phyloP scores from a whole-genome alignment of 148 eudicot genomes.

The Silene latifolia region DNA sequence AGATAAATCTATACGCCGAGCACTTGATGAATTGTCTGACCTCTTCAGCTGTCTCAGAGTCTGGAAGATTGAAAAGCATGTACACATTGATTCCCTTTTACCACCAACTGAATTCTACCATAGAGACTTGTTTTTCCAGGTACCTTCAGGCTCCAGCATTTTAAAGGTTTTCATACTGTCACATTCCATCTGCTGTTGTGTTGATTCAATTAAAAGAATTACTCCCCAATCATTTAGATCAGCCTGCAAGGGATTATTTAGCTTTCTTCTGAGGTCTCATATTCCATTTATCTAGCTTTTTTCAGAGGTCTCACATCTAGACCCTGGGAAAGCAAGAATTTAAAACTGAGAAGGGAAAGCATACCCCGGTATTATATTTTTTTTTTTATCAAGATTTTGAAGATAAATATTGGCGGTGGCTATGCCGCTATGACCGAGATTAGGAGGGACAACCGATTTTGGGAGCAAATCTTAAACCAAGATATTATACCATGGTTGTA shows the following conservation, averaged over 20 bases:
- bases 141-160: conserved; percentile 18
- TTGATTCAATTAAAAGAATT: neutral
- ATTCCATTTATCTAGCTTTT: neutral
- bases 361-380: neutral
- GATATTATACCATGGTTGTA: neutral
- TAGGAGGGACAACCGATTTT: neutral
- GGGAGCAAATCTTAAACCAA: neutral
- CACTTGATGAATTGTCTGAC: conserved; percentile 86
- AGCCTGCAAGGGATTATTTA: neutral
- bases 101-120: conserved; percentile 87
- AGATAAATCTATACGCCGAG: conserved; percentile 69
- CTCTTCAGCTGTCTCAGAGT: conserved; percentile 69
- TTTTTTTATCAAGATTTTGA: neutral
- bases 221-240: neutral
- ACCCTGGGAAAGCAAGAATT: neutral
- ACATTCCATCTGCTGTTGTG: neutral
- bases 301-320: neutral
- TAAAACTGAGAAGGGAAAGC: neutral
- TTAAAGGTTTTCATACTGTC: neutral
- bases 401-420: neutral
- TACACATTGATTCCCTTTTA: conserved; percentile 80
- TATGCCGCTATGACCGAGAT: neutral
- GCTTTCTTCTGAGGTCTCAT: neutral
- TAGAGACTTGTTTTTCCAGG: conserved; percentile 89
- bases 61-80: conserved; percentile 68